Evolutionary conservation across 148 eudicot genomes (phyloP), one percentile per base, ranked within the genome.

Genomic region (Bassia scoparia): DNA sequence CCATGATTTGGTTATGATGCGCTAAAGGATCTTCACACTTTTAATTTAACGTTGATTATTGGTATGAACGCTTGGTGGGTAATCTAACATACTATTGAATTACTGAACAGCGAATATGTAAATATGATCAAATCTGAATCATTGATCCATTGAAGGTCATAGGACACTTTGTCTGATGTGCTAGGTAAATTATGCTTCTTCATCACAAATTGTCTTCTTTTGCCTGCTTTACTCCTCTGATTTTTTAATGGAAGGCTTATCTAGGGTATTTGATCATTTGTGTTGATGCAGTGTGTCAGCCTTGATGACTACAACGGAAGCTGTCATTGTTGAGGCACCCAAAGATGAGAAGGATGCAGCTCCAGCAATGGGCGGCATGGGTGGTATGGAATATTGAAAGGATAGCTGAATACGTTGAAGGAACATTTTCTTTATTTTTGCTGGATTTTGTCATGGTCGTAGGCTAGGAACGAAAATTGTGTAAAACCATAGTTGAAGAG

Each of bases 91-190:
- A 49, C 61, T 15, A n/a, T 23, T 7, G 68, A 46, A 20, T 31
- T 37, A 16, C 18, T 27, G 75, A 58, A 38, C 90, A 92, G 98
- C 73, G 90, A 88, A 80, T 92, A 92, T 59, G 98, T 92, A 24
- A 85, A 92, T 74, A 92, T 92, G 98, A 89, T 92, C 20, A 88
- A 90, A 76, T 81, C 90, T 13, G 98, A 38, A 92, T 92, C 56
- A 90, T 92, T 63, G 98, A 92, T 68, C 98, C 98, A 16, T 77
- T 92, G 84, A 92, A 92, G 80, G 98, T 92, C 24, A 90, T 92
- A 86, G 98, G 81, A 92, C 98, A 4, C 98, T 20, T 81, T 92
- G 84, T 81, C 79, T 9, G 98, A 92, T 83, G 98, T 46, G 98
- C 98, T 49, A 92, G 97, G 97, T 82, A 73, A 79, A 71, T 54